A percentile compares a stretch with the other conserved stretches of the same genome.
phyloP scores from a whole-genome alignment of 129 eudicot species.

The Artemisia tridentata region DNA sequence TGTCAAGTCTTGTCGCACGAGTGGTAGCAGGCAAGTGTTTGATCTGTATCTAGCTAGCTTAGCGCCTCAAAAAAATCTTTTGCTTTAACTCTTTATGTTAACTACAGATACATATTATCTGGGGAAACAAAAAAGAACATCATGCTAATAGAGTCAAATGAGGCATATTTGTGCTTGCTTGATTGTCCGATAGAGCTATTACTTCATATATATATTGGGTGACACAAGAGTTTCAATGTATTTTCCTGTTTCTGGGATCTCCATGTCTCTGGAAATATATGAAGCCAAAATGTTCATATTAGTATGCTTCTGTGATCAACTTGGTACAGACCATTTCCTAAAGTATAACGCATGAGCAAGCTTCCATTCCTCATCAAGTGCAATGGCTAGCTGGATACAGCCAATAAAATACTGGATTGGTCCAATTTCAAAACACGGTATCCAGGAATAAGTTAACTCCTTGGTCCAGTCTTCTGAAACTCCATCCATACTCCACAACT shows the following conservation, averaged over 20 bases:
- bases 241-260: background rate
- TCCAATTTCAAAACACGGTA: background rate
- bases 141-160: no score
- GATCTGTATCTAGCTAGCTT: no score
- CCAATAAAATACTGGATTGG: background rate
- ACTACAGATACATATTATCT: no score
- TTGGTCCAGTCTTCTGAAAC: constrained; percentile 4
- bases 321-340: background rate
- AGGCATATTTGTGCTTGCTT: no score
- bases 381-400: background rate
- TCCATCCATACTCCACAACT: constrained; percentile 5
- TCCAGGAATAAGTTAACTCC: background rate
- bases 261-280: background rate
- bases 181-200: background rate
- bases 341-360: background rate
- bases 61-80: no score
- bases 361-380: constrained; percentile 17
- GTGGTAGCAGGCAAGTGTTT: no score
- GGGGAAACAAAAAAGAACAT: no score
- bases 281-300: no score
- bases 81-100: no score
- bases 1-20: no score
- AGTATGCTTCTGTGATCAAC: background rate
- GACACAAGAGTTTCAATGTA: background rate
- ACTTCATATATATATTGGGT: background rate